phyloP scores from a whole-genome alignment of 2,329 filamentous ascomycete genomes.

The Nemania serpens region DNA sequence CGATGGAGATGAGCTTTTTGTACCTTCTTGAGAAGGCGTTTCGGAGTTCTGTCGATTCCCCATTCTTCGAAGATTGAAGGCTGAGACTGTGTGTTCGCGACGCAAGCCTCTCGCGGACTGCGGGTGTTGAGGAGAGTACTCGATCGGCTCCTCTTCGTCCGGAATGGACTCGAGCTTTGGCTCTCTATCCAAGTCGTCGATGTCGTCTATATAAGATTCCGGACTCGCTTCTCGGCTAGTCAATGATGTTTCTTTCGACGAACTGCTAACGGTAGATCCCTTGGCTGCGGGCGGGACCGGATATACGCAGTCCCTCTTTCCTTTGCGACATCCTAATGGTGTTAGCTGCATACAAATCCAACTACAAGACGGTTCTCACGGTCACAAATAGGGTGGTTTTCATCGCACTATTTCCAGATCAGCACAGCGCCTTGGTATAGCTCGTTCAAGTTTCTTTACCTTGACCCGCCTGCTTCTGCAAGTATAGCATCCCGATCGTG shows the following conservation, averaged over 20 bases:
- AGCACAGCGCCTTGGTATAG: slow-evolving; percentile 22
- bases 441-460: slow-evolving; percentile 48
- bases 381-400: slow-evolving; percentile 84
- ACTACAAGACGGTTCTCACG: slow-evolving; percentile 50
- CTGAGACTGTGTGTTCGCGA: slow-evolving; percentile 47
- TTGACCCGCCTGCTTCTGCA: slow-evolving; percentile 88
- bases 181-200: slow-evolving; percentile 51
- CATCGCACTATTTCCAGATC: slow-evolving; percentile 74
- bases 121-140: slow-evolving; percentile 35
- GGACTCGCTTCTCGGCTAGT: slow-evolving; percentile 53
- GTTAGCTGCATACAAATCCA: slow-evolving; percentile 34
- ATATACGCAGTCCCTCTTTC: slow-evolving; percentile 87
- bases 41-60: slow-evolving; percentile 56
- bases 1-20: slow-evolving; percentile 58
- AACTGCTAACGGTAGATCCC: slow-evolving; percentile 40
- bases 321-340: slow-evolving; percentile 80
- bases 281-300: slow-evolving; percentile 68
- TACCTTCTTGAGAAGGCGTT: slow-evolving; percentile 56
- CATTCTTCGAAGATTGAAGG: slow-evolving; percentile 43
- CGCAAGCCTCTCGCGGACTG: slow-evolving; percentile 36
- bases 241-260: slow-evolving; percentile 46
- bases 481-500: slow-evolving; percentile 90
- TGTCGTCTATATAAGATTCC: slow-evolving; percentile 59
- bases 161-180: slow-evolving; percentile 56
- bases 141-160: slow-evolving; percentile 57